These are phyloP conservation scores for Ustilago loliicola DNA, from an alignment of 1,284 basidiomycete species.

Conservation along the genomic window DNA sequence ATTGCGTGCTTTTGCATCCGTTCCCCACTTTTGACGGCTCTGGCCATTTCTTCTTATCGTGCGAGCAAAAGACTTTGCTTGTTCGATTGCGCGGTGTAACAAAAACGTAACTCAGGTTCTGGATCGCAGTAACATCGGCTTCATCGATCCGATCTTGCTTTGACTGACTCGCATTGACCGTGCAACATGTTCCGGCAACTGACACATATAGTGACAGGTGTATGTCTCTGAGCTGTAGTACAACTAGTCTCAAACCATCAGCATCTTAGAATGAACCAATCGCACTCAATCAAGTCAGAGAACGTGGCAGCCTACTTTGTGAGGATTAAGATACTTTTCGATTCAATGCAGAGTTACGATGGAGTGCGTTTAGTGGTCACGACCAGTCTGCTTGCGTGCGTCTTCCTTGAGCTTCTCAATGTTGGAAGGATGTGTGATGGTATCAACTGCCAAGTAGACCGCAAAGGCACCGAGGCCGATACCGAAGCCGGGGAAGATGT, in stretches of 20 bases:
- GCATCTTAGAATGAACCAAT: background rate
- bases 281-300: background rate
- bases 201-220: too few relatives aligned
- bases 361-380: conserved; percentile 17
- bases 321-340: background rate
- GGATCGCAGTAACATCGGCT: background rate
- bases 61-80: background rate
- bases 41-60: conserved; percentile 15
- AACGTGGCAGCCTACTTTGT: background rate
- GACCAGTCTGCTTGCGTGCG: conserved; percentile 57
- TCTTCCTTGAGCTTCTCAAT: conserved; percentile 67
- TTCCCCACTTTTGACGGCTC: background rate
- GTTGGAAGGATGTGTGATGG: conserved; percentile 63
- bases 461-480: conserved; percentile 64
- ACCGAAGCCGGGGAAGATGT: conserved; percentile 69
- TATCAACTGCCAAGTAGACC: conserved; percentile 58
- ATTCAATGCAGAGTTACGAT: conserved; percentile 10
- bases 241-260: too few relatives aligned
- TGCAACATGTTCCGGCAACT: too few relatives aligned
- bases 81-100: background rate
- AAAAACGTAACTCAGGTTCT: background rate
- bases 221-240: too few relatives aligned
- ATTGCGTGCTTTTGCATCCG: conserved; percentile 33
- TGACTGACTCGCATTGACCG: background rate
- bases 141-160: background rate